Base-by-base conservation (phyloP, 345 rosid genomes). In the Eucalyptus pauciflora region DNA sequence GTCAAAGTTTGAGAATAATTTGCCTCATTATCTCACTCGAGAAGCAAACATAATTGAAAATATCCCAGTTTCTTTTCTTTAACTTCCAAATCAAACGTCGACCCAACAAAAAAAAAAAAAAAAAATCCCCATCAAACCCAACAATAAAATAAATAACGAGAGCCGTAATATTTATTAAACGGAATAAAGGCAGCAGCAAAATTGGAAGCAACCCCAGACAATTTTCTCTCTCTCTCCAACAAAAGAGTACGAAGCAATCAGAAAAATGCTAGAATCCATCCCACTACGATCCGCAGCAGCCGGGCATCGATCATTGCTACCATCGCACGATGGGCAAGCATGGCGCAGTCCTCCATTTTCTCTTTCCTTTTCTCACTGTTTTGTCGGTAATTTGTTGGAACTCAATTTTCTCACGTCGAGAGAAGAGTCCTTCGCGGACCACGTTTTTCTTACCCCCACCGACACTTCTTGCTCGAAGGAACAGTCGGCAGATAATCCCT, bases 1-100 rank as follows among this genome's bases (percentile, higher is more conserved):
- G 5, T 6, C 13, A 56, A 56, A 56, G 29, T 56, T 24, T 3
- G 2, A 0, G 6, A 10, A 8, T 0, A 0, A 56, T 56, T 56
- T 10, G 13, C 24, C 5, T 56, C 29, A 10, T 24, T 24, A 56
- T 4, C 29, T 24, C 27, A 56, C 3, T 0, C 1, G 29, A 56
- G 29, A 56, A 56, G 62, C 13, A 56, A 56, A 56, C 13, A 56
- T 56, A 24, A 69, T 17, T 5, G 80, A 69, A 18, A 16, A 17
- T 15, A 16, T 33, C 43, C 8, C 24, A 0, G 8, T 17, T 69
- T 69, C 80, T 69, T 41, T 8, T 33, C 80, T 13, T 69, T 31
- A 69, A 8, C 43, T 69, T 31, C 43, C 80, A 37, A 37, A 69
- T 31, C 24, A 4, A 69, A 69, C 18, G 24, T 29, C 8, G 4